These are phyloP conservation scores for Nannochloropsis gaditana DNA, from an alignment of 108 stramenopile genomes.

Conservation along the genomic window DNA sequence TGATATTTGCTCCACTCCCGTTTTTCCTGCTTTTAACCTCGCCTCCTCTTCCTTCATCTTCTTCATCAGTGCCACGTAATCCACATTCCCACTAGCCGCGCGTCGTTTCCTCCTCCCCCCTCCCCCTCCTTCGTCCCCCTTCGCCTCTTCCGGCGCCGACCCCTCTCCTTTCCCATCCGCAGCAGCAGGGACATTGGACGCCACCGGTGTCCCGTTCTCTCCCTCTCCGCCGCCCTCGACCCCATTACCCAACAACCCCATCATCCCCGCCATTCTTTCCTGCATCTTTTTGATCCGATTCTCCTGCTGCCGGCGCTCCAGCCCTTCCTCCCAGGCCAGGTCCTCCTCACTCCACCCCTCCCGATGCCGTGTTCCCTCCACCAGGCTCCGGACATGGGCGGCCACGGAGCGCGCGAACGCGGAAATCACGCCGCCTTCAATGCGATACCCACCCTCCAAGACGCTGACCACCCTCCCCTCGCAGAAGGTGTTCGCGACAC, in stretches of 20 bases:
- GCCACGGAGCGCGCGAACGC: constrained; percentile 49
- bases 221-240: background rate
- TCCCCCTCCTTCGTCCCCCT: constrained; percentile 14
- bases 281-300: constrained; percentile 41
- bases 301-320: constrained; percentile 27
- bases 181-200: background rate
- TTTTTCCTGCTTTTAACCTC: background rate
- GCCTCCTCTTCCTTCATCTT: constrained; percentile 26
- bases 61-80: constrained; percentile 39
- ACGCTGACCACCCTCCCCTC: constrained; percentile 85
- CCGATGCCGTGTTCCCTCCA: constrained; percentile 30
- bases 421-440: constrained; percentile 56
- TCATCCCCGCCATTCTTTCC: constrained; percentile 8
- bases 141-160: background rate
- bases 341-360: constrained; percentile 35
- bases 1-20: background rate
- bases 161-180: background rate
- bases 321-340: constrained; percentile 33
- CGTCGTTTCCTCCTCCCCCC: constrained; percentile 20
- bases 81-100: constrained; percentile 23
- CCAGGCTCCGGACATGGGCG: constrained; percentile 48
- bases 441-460: constrained; percentile 93
- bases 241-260: background rate
- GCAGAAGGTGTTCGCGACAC: constrained; percentile 83
- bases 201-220: background rate